Conservation (phyloP, 1,139 yeast genomes). For the Lodderomyces theae region DNA sequence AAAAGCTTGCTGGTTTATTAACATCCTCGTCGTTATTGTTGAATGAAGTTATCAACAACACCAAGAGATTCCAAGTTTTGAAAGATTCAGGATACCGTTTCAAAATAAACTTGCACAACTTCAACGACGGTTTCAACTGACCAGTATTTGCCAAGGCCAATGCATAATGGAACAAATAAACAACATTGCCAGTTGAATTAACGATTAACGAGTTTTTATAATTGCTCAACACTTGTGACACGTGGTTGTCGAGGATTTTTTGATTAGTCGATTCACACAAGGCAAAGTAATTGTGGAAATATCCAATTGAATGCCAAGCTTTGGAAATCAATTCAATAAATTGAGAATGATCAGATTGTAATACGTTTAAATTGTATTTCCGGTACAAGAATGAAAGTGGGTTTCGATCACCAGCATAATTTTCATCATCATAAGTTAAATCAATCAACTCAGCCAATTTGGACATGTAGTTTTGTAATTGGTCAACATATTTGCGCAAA, state of each 20-base stretch:
- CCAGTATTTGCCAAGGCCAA: conserved; percentile 32
- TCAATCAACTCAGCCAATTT: conserved; percentile 24
- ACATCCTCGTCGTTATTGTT: conserved; percentile 26
- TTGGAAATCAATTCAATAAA: conserved; percentile 33
- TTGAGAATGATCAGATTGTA: conserved; percentile 29
- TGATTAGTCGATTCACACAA: conserved; percentile 27
- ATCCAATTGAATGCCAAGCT: conserved; percentile 42
- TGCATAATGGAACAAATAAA: conserved; percentile 37
- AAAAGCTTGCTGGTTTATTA: conserved; percentile 12
- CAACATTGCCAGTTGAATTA: conserved; percentile 37
- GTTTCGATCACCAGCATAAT: conserved; percentile 16
- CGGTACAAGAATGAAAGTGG: conserved; percentile 38
- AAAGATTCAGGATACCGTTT: conserved; percentile 44
- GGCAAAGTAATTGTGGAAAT: conserved; percentile 30
- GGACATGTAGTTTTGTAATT: conserved; percentile 25
- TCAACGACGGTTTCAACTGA: conserved; percentile 29
- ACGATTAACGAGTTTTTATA: conserved; percentile 40
- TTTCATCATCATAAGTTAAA: conserved; percentile 29
- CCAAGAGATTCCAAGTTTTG: conserved; percentile 46
- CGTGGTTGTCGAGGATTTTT: conserved; percentile 19
- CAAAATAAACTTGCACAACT: conserved; percentile 42
- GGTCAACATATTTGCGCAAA: conserved; percentile 20
- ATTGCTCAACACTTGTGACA: conserved; percentile 20
- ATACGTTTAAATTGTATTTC: conserved; percentile 35
- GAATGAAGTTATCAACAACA: conserved; percentile 29